A percentile compares a stretch with the other conserved stretches of the same genome.
Evolutionary conservation across 2,329 filamentous ascomycete species (phyloP).

Genomic region (Colletotrichum paranaense): DNA sequence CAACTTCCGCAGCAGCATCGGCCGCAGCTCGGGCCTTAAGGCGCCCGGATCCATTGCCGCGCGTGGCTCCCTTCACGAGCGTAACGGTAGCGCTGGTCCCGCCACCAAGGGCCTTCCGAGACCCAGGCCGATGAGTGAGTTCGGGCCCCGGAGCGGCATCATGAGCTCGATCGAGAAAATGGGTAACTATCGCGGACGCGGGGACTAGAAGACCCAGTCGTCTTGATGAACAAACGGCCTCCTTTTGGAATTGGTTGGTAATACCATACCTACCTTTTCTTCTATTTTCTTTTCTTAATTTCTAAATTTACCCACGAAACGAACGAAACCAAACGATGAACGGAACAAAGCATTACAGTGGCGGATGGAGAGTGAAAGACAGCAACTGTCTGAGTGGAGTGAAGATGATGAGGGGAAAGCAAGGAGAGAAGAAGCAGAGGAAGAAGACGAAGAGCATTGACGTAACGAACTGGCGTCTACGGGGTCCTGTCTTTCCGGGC

Average conservation of each 20-base stretch:
- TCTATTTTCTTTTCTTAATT: background rate
- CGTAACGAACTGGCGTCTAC: slow-evolving; percentile 35
- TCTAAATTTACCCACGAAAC: slow-evolving; percentile 10
- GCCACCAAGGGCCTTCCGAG: slow-evolving; percentile 53
- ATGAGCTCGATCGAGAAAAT: slow-evolving; percentile 91
- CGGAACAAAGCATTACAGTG: slow-evolving; percentile 27
- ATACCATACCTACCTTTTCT: background rate
- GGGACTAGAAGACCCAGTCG: slow-evolving; percentile 34
- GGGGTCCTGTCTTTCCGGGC: slow-evolving; percentile 22
- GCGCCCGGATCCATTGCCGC: slow-evolving; percentile 65
- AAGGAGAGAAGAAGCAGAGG: background rate
- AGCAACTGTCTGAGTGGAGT: background rate
- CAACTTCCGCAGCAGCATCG: slow-evolving; percentile 65
- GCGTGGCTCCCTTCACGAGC: slow-evolving; percentile 61
- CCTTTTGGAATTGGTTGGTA: background rate
- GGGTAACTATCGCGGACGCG: slow-evolving; percentile 71
- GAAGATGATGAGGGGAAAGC: background rate
- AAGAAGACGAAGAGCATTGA: slow-evolving; percentile 15
- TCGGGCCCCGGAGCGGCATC: slow-evolving; percentile 72
- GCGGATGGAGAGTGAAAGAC: background rate
- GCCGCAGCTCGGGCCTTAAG: slow-evolving; percentile 67
- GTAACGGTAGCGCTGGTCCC: slow-evolving; percentile 54
- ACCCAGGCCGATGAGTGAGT: slow-evolving; percentile 58
- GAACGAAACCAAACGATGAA: slow-evolving; percentile 32
- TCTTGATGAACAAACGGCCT: background rate